A percentile compares a stretch with the other conserved stretches of the same genome.
Evolutionary conservation across 116 monocot genomes (phyloP).

Genomic region (Cymodocea nodosa): DNA sequence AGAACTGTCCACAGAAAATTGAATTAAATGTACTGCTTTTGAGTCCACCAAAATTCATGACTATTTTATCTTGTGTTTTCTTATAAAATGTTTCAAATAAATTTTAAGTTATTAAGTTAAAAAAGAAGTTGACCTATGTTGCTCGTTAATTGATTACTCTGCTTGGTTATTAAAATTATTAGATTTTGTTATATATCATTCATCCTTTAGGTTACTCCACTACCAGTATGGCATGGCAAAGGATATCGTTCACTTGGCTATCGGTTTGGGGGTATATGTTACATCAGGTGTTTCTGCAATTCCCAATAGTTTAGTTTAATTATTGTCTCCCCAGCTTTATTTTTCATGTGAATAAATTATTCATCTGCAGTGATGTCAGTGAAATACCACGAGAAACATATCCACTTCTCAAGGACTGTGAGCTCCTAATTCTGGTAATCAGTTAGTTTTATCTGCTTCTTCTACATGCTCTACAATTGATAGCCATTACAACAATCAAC

Average conservation of each 20-base stretch:
- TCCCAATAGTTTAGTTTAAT: neutral
- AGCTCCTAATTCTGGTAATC: constrained; percentile 78
- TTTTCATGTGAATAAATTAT: neutral
- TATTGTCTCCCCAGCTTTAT: neutral
- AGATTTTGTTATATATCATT: neutral
- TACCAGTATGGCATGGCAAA: constrained; percentile 86
- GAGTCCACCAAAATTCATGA: too few species aligned
- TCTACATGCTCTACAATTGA: neutral
- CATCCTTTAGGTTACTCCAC: constrained; percentile 49
- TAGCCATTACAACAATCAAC: neutral
- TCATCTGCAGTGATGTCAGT: constrained; percentile 74
- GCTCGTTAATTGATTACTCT: neutral
- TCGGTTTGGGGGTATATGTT: constrained; percentile 81
- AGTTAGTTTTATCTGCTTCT: neutral
- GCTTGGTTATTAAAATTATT: too few species aligned
- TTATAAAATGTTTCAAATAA: too few species aligned
- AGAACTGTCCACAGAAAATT: too few species aligned
- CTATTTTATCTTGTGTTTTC: too few species aligned
- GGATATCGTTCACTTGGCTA: constrained; percentile 91
- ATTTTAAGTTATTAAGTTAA: too few species aligned
- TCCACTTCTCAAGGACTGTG: constrained; percentile 55
- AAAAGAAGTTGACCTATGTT: neutral
- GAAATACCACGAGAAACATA: constrained; percentile 94
- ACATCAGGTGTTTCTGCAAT: constrained; percentile 50
- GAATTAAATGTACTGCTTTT: too few species aligned